Base-by-base conservation (phyloP, 2,329 filamentous ascomycete species). In the Byssochlamys sp. region DNA sequence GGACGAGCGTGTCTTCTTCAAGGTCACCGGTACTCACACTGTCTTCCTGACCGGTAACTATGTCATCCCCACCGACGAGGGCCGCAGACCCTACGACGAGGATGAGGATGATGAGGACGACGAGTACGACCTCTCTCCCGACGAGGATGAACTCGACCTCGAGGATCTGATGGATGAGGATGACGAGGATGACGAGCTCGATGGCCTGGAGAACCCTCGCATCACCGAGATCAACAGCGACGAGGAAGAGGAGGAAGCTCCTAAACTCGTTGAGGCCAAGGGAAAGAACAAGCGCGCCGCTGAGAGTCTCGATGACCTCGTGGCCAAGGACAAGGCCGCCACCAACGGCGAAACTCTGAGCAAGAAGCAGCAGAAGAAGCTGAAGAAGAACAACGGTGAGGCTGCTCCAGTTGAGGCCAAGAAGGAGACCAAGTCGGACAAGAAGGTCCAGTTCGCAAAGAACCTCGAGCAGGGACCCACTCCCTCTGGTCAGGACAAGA, bases 371-470 rank as follows among this genome's bases (percentile, higher is more conserved):
- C 85, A 88, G 72, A 97, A 97, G 87, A 96, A 96, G 76, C 83
- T 88, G 69, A 97, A 99, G 87, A 96, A 96, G 83, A 97, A 97
- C 82, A 90, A 95, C 73, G 94, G 92, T 65, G 88, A 96, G 72
- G 86, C 94, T 59, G 84, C 88, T 59, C 77, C 81, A 55, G 72
- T 71, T 63, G 77, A 82, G 65, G 77, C 82, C 64, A 85, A 86
- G 73, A 78, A 83, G 60, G 80, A 81, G 57, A 77, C 78, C 56
- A 85, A 86, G 81, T 78, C 80, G 58, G 88, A 89, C 75, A 96
- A 96, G 85, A 97, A 96, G 81, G 94, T 99, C 60, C 90, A 96
- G 76, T 99, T 99, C 74, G 92, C 94, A 71, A 96, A 97, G 84
- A 91, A 97, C 76, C 90, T 99, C 62, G 94, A 97, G 81, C 91